phyloP scores from a whole-genome alignment of 768 basidiomycete genomes.

The Wakefieldia striispora region DNA sequence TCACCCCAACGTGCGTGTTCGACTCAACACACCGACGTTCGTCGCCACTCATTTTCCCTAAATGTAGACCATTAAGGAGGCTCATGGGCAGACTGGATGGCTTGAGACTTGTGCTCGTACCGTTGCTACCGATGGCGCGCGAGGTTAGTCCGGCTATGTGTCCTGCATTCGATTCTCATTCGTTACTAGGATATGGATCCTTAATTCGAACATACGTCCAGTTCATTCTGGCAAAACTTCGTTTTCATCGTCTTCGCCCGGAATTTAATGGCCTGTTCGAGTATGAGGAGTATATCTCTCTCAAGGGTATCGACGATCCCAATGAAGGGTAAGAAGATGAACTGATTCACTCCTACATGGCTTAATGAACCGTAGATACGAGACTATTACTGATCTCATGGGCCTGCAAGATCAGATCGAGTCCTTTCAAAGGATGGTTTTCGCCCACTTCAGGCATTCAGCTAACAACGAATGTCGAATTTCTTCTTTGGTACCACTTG shows the following conservation, averaged over 20 bases:
- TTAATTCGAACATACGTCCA: constrained; percentile 95
- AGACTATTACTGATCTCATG: constrained; percentile 98
- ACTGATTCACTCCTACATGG: constrained; percentile 1
- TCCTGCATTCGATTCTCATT: constrained; percentile 1
- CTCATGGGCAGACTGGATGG: constrained; percentile 96
- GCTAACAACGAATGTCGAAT: constrained; percentile 97
- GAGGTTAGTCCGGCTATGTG: constrained; percentile 48
- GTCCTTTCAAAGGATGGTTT: constrained; percentile 96
- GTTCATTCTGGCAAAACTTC: constrained; percentile 91
- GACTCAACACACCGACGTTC: constrained; percentile 1
- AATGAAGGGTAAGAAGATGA: constrained; percentile 83
- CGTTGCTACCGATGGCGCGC: constrained; percentile 70
- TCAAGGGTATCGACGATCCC: constrained; percentile 97
- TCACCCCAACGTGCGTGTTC: constrained; percentile 73
- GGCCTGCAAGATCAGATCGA: constrained; percentile 98
- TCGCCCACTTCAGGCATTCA: constrained; percentile 89
- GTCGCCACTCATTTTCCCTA: constrained; percentile 10
- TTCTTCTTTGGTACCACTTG: constrained; percentile 90
- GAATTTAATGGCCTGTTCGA: constrained; percentile 99
- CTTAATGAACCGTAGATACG: constrained; percentile 60
- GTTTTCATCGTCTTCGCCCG: constrained; percentile 92
- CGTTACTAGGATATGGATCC: constrained; percentile 74
- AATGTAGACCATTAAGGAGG: constrained; percentile 88
- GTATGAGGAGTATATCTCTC: constrained; percentile 96
- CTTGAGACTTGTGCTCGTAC: constrained; percentile 95